Percentiles rank a stretch among this genome's conserved stretches.
Evolutionary conservation across 1,284 basidiomycete species (phyloP).

Genomic region (Pyrrhoderma noxium): DNA sequence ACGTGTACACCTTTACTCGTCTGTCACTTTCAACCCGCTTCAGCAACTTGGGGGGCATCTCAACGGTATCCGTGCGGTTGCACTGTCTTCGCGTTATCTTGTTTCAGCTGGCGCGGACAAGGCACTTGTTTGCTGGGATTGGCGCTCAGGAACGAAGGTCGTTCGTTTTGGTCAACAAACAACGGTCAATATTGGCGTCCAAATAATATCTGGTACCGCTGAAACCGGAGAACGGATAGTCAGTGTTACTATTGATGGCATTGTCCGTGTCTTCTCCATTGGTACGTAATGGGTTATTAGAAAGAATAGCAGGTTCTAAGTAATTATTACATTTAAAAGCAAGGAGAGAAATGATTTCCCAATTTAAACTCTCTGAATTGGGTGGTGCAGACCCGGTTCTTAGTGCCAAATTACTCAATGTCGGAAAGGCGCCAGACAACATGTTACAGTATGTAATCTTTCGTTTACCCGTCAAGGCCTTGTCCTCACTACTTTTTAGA

Average conservation of each 20-base stretch:
- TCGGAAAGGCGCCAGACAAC: constrained; percentile 72
- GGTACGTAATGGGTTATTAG: constrained; percentile 38
- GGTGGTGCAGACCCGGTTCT: constrained; percentile 60
- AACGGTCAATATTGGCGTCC: constrained; percentile 85
- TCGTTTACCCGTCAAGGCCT: not conserved
- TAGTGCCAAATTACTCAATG: constrained; percentile 59
- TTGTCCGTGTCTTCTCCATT: constrained; percentile 86
- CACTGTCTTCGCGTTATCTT: constrained; percentile 76
- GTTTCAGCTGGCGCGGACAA: constrained; percentile 86
- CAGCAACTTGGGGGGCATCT: constrained; percentile 81
- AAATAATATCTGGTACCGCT: constrained; percentile 51
- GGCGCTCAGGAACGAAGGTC: constrained; percentile 79
- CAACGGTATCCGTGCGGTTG: constrained; percentile 81
- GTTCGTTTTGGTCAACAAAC: constrained; percentile 91
- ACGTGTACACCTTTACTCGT: constrained; percentile 76
- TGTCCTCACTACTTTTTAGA: constrained; percentile 28
- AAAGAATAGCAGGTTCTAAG: not conserved
- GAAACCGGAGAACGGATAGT: constrained; percentile 75
- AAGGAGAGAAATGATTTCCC: constrained; percentile 80
- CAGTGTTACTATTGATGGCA: constrained; percentile 86
- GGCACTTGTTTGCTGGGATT: constrained; percentile 90
- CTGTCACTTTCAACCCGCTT: constrained; percentile 69
- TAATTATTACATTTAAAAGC: constrained; percentile 28
- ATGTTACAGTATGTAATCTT: constrained; percentile 61
- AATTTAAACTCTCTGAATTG: constrained; percentile 80